phyloP scores from a whole-genome alignment of 805 yeast genomes.

The Metschnikowia kofuensis region DNA sequence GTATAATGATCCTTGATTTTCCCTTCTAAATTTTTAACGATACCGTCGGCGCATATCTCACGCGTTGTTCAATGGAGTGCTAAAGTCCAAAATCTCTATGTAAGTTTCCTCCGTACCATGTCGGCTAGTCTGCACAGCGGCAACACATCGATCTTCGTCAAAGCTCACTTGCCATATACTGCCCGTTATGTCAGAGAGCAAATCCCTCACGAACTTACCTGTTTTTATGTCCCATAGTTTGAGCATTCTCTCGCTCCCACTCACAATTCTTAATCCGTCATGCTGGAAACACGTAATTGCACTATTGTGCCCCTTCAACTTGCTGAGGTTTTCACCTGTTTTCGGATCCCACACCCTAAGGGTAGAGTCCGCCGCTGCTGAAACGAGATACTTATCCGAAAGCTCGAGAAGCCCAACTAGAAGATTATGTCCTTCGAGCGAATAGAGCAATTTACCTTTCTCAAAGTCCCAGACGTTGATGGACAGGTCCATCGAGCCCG shows the following conservation, averaged over 20 bases:
- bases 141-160: slow-evolving; percentile 79
- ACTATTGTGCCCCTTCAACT: slow-evolving; percentile 75
- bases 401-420: slow-evolving; percentile 84
- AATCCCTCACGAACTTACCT: slow-evolving; percentile 71
- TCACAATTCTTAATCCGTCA: slow-evolving; percentile 76
- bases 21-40: background rate
- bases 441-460: slow-evolving; percentile 65
- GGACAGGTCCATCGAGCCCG: slow-evolving; percentile 88
- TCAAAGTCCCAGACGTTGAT: slow-evolving; percentile 87
- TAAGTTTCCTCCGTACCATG: slow-evolving; percentile 58
- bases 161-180: slow-evolving; percentile 94
- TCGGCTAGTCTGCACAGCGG: slow-evolving; percentile 69
- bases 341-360: slow-evolving; percentile 91
- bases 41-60: background rate
- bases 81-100: slow-evolving; percentile 84
- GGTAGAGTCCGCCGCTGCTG: slow-evolving; percentile 95
- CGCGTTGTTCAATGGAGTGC: slow-evolving; percentile 24
- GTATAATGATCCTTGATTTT: too few species aligned
- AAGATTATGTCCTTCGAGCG: slow-evolving; percentile 84
- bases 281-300: slow-evolving; percentile 95
- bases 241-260: slow-evolving; percentile 86
- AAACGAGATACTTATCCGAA: slow-evolving; percentile 71
- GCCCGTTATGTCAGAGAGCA: slow-evolving; percentile 72
- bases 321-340: slow-evolving; percentile 60
- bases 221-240: slow-evolving; percentile 83